These are phyloP conservation scores for Aspergillus texensis DNA, from an alignment of 2,329 filamentous ascomycete species.

Conservation along the genomic window DNA sequence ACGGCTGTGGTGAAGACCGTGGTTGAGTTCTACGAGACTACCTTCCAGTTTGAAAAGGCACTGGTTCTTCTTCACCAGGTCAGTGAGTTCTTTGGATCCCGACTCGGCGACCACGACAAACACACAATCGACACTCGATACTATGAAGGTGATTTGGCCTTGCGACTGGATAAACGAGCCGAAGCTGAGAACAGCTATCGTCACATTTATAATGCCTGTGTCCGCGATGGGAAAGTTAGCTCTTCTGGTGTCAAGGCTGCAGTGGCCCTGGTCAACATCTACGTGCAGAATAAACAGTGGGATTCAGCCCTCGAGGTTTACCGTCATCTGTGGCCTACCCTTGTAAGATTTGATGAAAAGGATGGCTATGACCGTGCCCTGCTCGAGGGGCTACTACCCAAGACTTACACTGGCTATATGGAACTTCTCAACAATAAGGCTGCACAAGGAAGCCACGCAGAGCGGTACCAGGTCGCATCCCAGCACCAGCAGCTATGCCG, in stretches of 20 bases:
- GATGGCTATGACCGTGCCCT: conserved; percentile 39
- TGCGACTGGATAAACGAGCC: conserved; percentile 41
- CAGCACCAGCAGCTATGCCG: conserved; percentile 53
- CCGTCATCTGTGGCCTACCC: conserved; percentile 51
- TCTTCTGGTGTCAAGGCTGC: conserved; percentile 52
- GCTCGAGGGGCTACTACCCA: conserved; percentile 46
- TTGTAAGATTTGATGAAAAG: conserved; percentile 46
- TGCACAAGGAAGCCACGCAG: conserved; percentile 44
- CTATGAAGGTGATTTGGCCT: conserved; percentile 49
- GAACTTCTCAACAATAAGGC: conserved; percentile 50
- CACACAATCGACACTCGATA: conserved; percentile 53
- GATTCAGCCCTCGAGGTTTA: conserved; percentile 51
- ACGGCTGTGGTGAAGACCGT: conserved; percentile 37
- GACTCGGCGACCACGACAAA: conserved; percentile 42
- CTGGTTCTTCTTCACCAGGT: conserved; percentile 33
- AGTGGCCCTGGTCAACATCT: conserved; percentile 48
- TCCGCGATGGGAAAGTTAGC: conserved; percentile 33
- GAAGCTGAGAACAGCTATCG: conserved; percentile 48
- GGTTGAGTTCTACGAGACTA: conserved; percentile 41
- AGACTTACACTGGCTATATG: conserved; percentile 53
- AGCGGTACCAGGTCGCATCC: conserved; percentile 51
- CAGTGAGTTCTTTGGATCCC: conserved; percentile 34
- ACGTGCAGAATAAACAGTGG: conserved; percentile 50
- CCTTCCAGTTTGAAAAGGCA: conserved; percentile 40
- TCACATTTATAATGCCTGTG: conserved; percentile 45